These are phyloP conservation scores for Collybiopsis luxurians DNA, from an alignment of 768 basidiomycete species.

Conservation along the genomic window DNA sequence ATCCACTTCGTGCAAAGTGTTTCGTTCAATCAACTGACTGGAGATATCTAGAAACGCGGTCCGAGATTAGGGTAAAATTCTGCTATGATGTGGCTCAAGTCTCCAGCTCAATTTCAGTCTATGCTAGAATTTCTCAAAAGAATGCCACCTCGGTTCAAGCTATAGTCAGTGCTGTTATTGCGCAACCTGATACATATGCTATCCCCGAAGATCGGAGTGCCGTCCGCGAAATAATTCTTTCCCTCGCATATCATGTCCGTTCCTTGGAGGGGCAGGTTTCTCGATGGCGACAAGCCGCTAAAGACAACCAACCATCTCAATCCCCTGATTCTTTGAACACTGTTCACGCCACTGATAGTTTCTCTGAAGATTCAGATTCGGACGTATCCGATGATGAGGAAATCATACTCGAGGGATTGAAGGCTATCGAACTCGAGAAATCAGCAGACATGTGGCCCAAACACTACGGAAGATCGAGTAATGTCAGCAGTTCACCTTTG, in stretches of 20 bases:
- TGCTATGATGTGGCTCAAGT: no score
- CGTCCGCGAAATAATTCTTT: constrained; percentile 9
- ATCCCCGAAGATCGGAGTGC: not conserved
- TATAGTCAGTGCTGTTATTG: not conserved
- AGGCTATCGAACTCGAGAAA: not conserved
- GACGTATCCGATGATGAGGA: not conserved
- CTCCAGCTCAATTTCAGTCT: not conserved
- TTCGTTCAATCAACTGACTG: not conserved
- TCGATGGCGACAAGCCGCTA: constrained; percentile 2
- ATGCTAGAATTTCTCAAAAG: not conserved
- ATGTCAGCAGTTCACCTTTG: constrained; percentile 11
- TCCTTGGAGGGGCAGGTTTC: constrained; percentile 2
- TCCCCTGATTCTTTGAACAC: not conserved
- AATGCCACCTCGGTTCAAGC: not conserved
- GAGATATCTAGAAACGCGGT: constrained; percentile 34
- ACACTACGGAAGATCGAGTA: constrained; percentile 32
- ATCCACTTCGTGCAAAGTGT: not conserved
- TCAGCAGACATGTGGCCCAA: constrained; percentile 7
- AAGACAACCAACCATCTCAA: not conserved
- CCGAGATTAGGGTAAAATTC: constrained; percentile 29
- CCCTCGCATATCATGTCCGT: constrained; percentile 17
- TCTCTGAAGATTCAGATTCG: not conserved
- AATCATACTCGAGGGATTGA: not conserved
- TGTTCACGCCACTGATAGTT: no score
- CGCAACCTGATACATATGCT: constrained; percentile 2